Evolutionary conservation across 2,329 filamentous ascomycete genomes (phyloP).

Genomic region (Fusarium aywerte): DNA sequence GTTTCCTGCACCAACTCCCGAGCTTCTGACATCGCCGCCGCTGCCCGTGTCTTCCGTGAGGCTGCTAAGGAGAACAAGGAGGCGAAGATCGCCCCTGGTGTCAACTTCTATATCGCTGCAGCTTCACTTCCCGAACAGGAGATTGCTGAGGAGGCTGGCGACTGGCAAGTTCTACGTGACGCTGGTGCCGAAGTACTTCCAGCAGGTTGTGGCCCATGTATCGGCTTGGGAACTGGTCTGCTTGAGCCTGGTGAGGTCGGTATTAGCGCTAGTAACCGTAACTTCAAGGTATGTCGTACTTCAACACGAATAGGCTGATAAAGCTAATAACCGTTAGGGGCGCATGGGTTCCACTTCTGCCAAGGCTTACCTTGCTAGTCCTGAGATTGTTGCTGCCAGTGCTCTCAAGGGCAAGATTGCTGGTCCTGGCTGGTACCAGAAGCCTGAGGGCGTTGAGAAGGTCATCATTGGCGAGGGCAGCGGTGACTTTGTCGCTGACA

Average conservation of each 20-base stretch:
- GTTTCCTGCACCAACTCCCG: slow-evolving; percentile 91
- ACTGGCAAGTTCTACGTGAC: slow-evolving; percentile 85
- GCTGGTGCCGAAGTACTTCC: slow-evolving; percentile 80
- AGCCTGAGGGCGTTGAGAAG: slow-evolving; percentile 73
- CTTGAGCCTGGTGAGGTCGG: slow-evolving; percentile 88
- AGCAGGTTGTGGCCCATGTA: slow-evolving; percentile 84
- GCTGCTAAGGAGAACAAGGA: slow-evolving; percentile 72
- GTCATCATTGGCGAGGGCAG: slow-evolving; percentile 78
- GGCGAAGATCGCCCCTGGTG: slow-evolving; percentile 77
- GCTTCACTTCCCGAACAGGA: slow-evolving; percentile 83
- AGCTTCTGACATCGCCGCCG: slow-evolving; percentile 81
- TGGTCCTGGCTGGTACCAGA: slow-evolving; percentile 82
- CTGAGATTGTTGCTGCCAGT: slow-evolving; percentile 91
- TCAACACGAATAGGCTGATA: background rate
- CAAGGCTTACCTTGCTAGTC: slow-evolving; percentile 86
- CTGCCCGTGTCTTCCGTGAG: slow-evolving; percentile 83
- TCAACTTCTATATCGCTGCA: slow-evolving; percentile 90
- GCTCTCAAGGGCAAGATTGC: slow-evolving; percentile 78
- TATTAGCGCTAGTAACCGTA: slow-evolving; percentile 68
- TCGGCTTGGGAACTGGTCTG: slow-evolving; percentile 83
- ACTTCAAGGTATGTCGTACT: slow-evolving; percentile 13
- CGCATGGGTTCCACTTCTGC: slow-evolving; percentile 77
- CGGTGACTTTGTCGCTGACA: slow-evolving; percentile 70
- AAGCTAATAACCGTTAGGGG: slow-evolving; percentile 60
- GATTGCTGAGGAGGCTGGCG: slow-evolving; percentile 79